Evolutionary conservation across 192 early-diverging fungal genomes (phyloP), one percentile per base, ranked within the genome.

Genomic region (Bifiguratus adelaidae): DNA sequence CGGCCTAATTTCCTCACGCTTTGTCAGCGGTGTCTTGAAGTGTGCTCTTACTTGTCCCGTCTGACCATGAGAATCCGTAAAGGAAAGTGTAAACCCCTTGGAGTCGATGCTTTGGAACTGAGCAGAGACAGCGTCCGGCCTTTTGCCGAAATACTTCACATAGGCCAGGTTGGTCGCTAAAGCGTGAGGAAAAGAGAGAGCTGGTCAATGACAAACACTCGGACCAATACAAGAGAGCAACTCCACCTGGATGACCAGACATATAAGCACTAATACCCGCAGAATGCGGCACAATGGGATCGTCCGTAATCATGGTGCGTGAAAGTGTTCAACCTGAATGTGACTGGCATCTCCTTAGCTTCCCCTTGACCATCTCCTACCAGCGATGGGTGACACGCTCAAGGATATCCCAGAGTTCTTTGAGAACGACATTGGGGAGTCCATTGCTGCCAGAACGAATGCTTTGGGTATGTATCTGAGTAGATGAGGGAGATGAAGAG

Each of bases 321-420:
- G 22, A 29, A 44, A 44, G 28, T 27, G n/a, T n/a, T n/a, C n/a
- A n/a, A n/a, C n/a, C n/a, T n/a, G n/a, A n/a, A n/a, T n/a, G n/a
- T n/a, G n/a, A n/a, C n/a, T n/a, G n/a, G n/a, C n/a, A n/a, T n/a
- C n/a, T n/a, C n/a, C n/a, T n/a, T n/a, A n/a, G n/a, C n/a, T n/a
- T n/a, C n/a, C n/a, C n/a, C n/a, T n/a, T n/a, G n/a, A n/a, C n/a
- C n/a, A n/a, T n/a, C n/a, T n/a, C n/a, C n/a, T n/a, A n/a, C n/a
- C n/a, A 45, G 52, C 42, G 34, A 65, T 65, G 58, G 55, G 52
- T 53, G 83, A 89, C 51, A 80, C 80, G 25, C 54, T 89, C 27
- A 77, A 77, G 56, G 86, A 86, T 73, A 83, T 97, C 30, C 90
- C 95, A 28, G 95, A 99, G 76, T 89, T 97, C 60, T 95, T 99